phyloP scores from a whole-genome alignment of 2,329 filamentous ascomycete species.

The Penicillium sumatraense region DNA sequence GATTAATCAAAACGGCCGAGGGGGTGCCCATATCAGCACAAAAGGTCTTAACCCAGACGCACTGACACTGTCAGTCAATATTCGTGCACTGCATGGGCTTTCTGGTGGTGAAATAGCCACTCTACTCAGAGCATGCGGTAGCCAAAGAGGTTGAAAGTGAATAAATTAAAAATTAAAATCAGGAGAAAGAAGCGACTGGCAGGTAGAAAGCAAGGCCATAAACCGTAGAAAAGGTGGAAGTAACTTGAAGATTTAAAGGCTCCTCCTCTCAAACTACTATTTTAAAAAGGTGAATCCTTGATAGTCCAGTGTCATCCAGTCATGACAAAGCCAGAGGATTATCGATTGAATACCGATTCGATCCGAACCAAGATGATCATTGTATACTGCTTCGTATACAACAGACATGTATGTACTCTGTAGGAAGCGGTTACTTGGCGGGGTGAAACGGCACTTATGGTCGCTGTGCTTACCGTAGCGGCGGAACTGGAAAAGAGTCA shows the following conservation, averaged over 20 bases:
- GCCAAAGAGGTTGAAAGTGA: too few relatives aligned
- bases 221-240: background rate
- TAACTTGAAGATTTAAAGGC: background rate
- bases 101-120: background rate
- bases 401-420: background rate
- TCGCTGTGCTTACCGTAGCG: slow-evolving; percentile 29
- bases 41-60: background rate
- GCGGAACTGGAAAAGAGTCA: slow-evolving; percentile 38
- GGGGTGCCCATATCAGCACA: background rate
- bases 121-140: background rate
- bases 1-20: background rate
- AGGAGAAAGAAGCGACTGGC: slow-evolving; percentile 1
- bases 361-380: too few relatives aligned
- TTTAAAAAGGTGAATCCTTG: too few relatives aligned
- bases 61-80: slow-evolving; percentile 1
- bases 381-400: background rate
- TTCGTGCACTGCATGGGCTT: background rate
- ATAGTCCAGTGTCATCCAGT: too few relatives aligned
- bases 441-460: slow-evolving; percentile 30
- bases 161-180: background rate
- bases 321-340: too few relatives aligned
- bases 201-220: background rate
- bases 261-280: too few relatives aligned
- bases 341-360: too few relatives aligned
- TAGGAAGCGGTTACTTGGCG: slow-evolving; percentile 9